phyloP scores from a whole-genome alignment of 1,284 basidiomycete species.

The Cutaneotrichosporon mucoides region DNA sequence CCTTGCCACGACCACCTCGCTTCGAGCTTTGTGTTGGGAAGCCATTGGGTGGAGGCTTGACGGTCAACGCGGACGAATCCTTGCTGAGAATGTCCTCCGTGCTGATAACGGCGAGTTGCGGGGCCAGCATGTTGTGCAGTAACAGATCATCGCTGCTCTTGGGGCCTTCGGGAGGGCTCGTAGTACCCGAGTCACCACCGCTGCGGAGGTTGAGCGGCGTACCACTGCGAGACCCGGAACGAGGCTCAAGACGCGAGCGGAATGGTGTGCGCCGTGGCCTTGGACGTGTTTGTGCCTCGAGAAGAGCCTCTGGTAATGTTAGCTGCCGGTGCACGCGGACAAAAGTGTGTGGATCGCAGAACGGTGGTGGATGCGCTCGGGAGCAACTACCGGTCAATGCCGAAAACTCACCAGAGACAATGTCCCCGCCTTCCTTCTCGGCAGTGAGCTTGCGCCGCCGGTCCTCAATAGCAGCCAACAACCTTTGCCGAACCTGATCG shows the following conservation, averaged over 20 bases:
- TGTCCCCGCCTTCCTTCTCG: conserved; percentile 54
- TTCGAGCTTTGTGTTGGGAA: conserved; percentile 31
- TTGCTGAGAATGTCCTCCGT: conserved; percentile 46
- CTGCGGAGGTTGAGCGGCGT: conserved; percentile 17
- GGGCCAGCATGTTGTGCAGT: conserved; percentile 37
- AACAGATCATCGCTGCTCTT: conserved; percentile 35
- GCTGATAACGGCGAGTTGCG: conserved; percentile 36
- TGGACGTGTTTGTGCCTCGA: conserved; percentile 41
- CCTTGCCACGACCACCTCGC: conserved; percentile 37
- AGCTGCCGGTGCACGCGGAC: not conserved
- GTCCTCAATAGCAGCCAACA: conserved; percentile 53
- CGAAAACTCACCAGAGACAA: conserved; percentile 48
- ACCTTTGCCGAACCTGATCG: conserved; percentile 47
- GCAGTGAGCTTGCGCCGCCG: conserved; percentile 51
- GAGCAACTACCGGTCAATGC: not conserved
- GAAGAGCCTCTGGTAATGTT: conserved; percentile 33
- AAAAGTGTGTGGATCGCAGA: not conserved
- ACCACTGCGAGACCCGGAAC: conserved; percentile 11
- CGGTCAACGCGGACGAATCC: conserved; percentile 38
- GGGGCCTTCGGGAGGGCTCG: conserved; percentile 21
- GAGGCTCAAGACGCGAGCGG: conserved; percentile 22
- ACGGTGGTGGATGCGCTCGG: not conserved
- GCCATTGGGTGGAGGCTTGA: conserved; percentile 35
- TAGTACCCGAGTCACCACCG: conserved; percentile 12
- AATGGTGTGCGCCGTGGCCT: conserved; percentile 36